A percentile compares a stretch with the other conserved stretches of the same genome.
These are phyloP conservation scores for Ceratobasidium sp. DNA, from an alignment of 1,284 basidiomycete genomes.

Conservation along the genomic window DNA sequence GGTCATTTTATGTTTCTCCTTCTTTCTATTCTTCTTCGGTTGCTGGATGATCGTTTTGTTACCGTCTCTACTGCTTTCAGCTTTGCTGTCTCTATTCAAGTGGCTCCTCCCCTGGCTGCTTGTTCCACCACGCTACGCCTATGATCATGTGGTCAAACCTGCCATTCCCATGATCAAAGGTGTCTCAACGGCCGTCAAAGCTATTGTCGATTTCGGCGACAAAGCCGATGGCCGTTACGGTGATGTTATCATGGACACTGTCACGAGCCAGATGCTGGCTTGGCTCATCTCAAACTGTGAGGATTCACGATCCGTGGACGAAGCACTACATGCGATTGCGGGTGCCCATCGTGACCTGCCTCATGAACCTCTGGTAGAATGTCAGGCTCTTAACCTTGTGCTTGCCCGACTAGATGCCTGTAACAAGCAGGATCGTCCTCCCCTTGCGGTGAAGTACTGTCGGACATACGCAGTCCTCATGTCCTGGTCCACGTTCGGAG, in stretches of 20 bases:
- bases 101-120: too few species aligned
- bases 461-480: neutral
- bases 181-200: too few species aligned
- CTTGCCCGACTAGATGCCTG: neutral
- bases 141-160: too few species aligned
- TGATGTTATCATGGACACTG: neutral
- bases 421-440: neutral
- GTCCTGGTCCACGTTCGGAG: neutral
- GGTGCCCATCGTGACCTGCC: neutral
- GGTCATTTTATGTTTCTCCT: too few species aligned
- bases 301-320: constrained; percentile 13
- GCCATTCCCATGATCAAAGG: too few species aligned
- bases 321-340: constrained; percentile 7
- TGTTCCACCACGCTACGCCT: too few species aligned
- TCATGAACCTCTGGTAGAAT: neutral
- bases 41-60: too few species aligned
- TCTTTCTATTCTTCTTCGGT: too few species aligned
- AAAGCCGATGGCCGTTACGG: neutral
- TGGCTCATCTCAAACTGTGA: constrained; percentile 27
- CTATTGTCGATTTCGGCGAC: neutral
- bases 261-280: neutral
- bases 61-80: too few species aligned
- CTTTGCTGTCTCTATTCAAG: too few species aligned
- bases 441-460: neutral
- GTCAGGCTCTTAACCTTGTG: neutral